Percentiles rank a stretch among this genome's conserved stretches.
These are phyloP conservation scores for Penicillium lividum DNA, from an alignment of 495 filamentous ascomycete genomes.

Conservation along the genomic window DNA sequence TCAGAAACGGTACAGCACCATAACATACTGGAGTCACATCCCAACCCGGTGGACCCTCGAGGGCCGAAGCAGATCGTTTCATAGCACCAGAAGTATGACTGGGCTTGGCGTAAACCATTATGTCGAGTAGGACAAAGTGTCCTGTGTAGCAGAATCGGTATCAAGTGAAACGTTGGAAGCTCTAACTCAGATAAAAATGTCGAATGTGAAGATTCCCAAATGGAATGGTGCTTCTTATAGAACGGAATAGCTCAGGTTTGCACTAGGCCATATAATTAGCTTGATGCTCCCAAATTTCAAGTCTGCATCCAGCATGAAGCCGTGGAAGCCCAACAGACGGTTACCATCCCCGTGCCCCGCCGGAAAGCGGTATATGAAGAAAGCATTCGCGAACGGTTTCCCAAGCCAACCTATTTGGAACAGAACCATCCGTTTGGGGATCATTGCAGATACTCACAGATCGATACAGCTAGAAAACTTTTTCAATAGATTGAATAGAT, in stretches of 20 bases:
- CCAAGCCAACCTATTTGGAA: constrained; percentile 28
- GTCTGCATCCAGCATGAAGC: constrained; percentile 5
- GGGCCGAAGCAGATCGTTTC: constrained; percentile 39
- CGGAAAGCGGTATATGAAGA: constrained; percentile 22
- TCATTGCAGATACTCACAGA: constrained; percentile 14
- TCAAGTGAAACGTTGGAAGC: not conserved
- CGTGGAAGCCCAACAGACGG: constrained; percentile 17
- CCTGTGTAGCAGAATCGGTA: not conserved
- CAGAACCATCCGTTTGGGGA: constrained; percentile 2
- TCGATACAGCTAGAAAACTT: not conserved
- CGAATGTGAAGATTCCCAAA: not conserved
- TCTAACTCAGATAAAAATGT: not conserved
- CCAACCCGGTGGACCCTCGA: constrained; percentile 38
- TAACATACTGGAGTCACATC: constrained; percentile 38
- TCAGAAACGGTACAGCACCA: not conserved
- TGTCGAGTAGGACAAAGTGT: constrained; percentile 3
- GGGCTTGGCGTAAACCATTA: constrained; percentile 40
- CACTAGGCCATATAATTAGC: constrained; percentile 9
- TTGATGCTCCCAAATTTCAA: not conserved
- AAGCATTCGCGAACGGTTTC: constrained; percentile 9
- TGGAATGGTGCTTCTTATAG: constrained; percentile 18
- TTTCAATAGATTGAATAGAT: constrained; percentile 1
- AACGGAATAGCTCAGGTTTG: not conserved
- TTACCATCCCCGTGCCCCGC: constrained; percentile 9
- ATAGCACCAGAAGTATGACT: constrained; percentile 30